Evolutionary conservation across 2,329 filamentous ascomycete genomes (phyloP), one percentile per base, ranked within the genome.

Genomic region (Aspergillus tubingensis): DNA sequence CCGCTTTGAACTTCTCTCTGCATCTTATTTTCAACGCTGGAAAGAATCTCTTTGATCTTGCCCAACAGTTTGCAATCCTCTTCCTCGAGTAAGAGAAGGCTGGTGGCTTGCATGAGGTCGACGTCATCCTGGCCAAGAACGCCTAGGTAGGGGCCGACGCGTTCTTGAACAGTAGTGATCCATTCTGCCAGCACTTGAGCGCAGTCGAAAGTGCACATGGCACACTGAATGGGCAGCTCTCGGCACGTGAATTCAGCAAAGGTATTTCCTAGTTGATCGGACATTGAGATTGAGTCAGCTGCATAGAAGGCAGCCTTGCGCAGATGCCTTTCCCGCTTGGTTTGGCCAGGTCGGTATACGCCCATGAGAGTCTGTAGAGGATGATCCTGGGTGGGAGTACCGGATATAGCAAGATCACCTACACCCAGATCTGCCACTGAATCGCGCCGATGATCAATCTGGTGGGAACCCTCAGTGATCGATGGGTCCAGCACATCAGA

Each of bases 221-320:
- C 91, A 13, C 91, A 92, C 73, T 96, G 94, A 41, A 96, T 85
- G 0, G 95, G 92, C 11, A 98, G 82, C 72, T 97, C 92, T 48
- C 91, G 85, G 56, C 90, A 92, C 1, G 88, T 89, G 62, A 91
- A 88, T 64, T 96, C 92, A 7, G 91, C 89, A 77, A 94, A 95
- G 0, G 91, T 92, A 27, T 94, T 86, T 1, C 92, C 92, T 11
- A 95, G 84, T 72, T 90, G 93, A 74, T 96, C 91, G 2, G 92
- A 90, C 86, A 95, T 95, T 27, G 88, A 87, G 8, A 99, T 85
- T 0, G 93, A 96, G 74, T 97, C 92, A 1, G 92, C 92, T 1
- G 95, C 95, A 71, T 96, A 96, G 72, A 92, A 96, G 0, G 94
- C 95, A n/a, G 95, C 95, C 74, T 94, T 96, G 47, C 94, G 89